These are phyloP conservation scores for Saposhnikovia divaricata DNA, from an alignment of 129 eudicot species.

Conservation along the genomic window DNA sequence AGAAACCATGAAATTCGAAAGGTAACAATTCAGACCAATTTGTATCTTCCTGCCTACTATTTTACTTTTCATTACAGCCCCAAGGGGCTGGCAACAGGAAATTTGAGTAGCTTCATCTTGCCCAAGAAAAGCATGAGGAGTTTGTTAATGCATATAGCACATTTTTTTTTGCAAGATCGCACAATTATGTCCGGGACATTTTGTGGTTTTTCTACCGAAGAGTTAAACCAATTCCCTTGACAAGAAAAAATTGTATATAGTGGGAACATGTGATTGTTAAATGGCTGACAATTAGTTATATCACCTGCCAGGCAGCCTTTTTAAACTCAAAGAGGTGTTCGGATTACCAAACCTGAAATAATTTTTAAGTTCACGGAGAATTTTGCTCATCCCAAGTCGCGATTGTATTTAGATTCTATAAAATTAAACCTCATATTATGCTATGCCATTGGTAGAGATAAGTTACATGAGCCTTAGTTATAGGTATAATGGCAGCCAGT, in stretches of 20 bases:
- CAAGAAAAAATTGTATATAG: neutral
- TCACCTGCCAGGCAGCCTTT: neutral
- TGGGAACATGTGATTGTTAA: neutral
- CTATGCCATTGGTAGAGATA: neutral
- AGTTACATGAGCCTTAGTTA: neutral
- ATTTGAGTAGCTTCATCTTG: neutral
- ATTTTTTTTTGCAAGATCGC: neutral
- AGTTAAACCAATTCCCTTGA: neutral
- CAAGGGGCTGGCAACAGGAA: neutral
- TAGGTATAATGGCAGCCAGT: neutral
- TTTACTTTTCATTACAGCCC: neutral
- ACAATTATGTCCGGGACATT: neutral
- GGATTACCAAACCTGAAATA: neutral
- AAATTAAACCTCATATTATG: neutral
- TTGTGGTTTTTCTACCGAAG: neutral
- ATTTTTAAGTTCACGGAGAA: neutral
- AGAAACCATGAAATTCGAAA: constrained; percentile 88
- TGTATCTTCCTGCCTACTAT: neutral
- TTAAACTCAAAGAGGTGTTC: neutral
- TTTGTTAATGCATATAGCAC: neutral
- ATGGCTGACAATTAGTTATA: neutral
- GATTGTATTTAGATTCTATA: neutral
- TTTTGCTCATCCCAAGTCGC: neutral
- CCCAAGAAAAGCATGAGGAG: neutral
- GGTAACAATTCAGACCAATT: constrained; percentile 35